These are phyloP conservation scores for Trypanosoma caninum DNA, from an alignment of 208 protist species.

Conservation along the genomic window DNA sequence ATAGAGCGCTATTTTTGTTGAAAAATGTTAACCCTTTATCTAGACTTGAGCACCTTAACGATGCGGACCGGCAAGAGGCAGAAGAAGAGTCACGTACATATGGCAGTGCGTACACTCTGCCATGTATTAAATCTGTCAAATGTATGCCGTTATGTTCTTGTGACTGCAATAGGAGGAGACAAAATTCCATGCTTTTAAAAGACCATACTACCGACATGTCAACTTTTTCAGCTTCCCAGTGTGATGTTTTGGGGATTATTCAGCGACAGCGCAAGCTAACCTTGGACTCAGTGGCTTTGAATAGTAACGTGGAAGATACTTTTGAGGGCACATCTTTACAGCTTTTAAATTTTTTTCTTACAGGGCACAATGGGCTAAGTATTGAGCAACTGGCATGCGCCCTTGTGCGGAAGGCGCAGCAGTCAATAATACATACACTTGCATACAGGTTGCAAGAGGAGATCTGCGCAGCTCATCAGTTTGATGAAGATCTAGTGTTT, in stretches of 20 bases:
- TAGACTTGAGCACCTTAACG: slow-evolving; percentile 46
- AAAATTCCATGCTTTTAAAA: slow-evolving; percentile 6
- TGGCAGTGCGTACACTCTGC: slow-evolving; percentile 1
- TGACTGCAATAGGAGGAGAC: slow-evolving; percentile 19
- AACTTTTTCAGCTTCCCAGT: slow-evolving; percentile 7
- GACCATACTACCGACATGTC: slow-evolving; percentile 1
- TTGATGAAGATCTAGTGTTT: slow-evolving; percentile 39
- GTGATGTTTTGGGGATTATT: slow-evolving; percentile 23
- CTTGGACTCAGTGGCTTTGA: slow-evolving; percentile 1
- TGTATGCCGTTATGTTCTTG: slow-evolving; percentile 16
- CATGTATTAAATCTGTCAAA: slow-evolving; percentile 8
- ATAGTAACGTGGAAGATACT: slow-evolving; percentile 3
- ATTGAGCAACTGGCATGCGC: slow-evolving; percentile 34
- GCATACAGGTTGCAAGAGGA: slow-evolving; percentile 65
- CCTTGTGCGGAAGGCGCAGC: slow-evolving; percentile 43
- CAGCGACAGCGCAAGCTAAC: slow-evolving; percentile 14
- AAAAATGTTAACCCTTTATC: slow-evolving; percentile 56
- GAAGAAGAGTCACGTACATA: slow-evolving; percentile 41
- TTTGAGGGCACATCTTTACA: slow-evolving; percentile 46
- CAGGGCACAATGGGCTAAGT: slow-evolving; percentile 30
- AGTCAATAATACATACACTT: slow-evolving; percentile 46
- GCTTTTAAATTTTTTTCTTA: slow-evolving; percentile 68
- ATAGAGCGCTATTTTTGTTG: slow-evolving; percentile 69
- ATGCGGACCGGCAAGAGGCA: slow-evolving; percentile 61
- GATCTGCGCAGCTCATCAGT: slow-evolving; percentile 44